Conservation (phyloP, 805 yeast species). For the Geotrichum ghanense region DNA sequence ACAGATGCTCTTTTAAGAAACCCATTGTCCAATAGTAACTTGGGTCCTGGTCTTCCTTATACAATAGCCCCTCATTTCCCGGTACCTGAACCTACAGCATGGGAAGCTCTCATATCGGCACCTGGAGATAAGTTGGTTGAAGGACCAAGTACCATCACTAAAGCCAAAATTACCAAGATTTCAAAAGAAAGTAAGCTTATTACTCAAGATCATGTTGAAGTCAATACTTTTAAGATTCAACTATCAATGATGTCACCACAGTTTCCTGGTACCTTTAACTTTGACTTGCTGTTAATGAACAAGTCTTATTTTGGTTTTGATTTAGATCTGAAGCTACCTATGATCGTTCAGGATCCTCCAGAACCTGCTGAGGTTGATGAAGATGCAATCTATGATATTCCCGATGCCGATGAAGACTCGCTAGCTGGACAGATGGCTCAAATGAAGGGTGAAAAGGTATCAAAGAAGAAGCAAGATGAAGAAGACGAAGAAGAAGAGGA, state of each 20-base stretch:
- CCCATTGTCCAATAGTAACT: slow-evolving; percentile 53
- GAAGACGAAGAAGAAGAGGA: slow-evolving; percentile 32
- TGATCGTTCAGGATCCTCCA: slow-evolving; percentile 59
- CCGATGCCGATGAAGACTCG: slow-evolving; percentile 65
- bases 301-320: slow-evolving; percentile 78
- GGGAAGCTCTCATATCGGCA: slow-evolving; percentile 65
- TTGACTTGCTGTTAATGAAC: slow-evolving; percentile 59
- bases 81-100: slow-evolving; percentile 32
- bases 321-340: slow-evolving; percentile 52
- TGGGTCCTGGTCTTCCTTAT: slow-evolving; percentile 60
- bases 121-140: slow-evolving; percentile 75
- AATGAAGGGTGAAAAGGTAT: slow-evolving; percentile 48
- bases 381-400: slow-evolving; percentile 42
- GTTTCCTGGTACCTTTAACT: slow-evolving; percentile 49
- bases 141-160: slow-evolving; percentile 41
- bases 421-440: slow-evolving; percentile 67
- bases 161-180: slow-evolving; percentile 37
- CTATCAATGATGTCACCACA: slow-evolving; percentile 71
- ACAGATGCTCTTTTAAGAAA: slow-evolving; percentile 43
- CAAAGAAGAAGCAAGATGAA: slow-evolving; percentile 30
- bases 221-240: slow-evolving; percentile 70
- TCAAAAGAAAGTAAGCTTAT: slow-evolving; percentile 27
- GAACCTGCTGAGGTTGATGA: slow-evolving; percentile 15
- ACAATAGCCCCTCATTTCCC: slow-evolving; percentile 75
- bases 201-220: slow-evolving; percentile 24